phyloP scores from a whole-genome alignment of 345 rosid genomes.

The rapeseed (Brassica napus) region Da-Ae NC_063452.1:58650501-58651000 shows the following conservation, averaged over 20 bases:
- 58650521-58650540: background rate
- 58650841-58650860: background rate
- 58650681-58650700: background rate
- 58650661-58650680: background rate
- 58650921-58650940: conserved; percentile 46
- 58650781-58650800: conserved; percentile 24
- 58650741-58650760: conserved; percentile 10
- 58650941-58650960: conserved; percentile 34
- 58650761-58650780: conserved; percentile 18
- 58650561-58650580: conserved; percentile 9
- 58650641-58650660: background rate
- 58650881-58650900: conserved; percentile 23
- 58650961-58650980: background rate
- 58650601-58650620: conserved; percentile 16
- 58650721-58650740: conserved; percentile 11
- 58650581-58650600: conserved; percentile 28
- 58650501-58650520: conserved; percentile 13
- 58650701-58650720: background rate
- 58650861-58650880: background rate
- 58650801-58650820: conserved; percentile 4
- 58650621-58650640: background rate
- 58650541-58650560: background rate
- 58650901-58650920: conserved; percentile 17
- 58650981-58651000: background rate
- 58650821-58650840: background rate